Conservation (phyloP, 176 grass and related monocot genomes). For the Poa pratensis region DNA sequence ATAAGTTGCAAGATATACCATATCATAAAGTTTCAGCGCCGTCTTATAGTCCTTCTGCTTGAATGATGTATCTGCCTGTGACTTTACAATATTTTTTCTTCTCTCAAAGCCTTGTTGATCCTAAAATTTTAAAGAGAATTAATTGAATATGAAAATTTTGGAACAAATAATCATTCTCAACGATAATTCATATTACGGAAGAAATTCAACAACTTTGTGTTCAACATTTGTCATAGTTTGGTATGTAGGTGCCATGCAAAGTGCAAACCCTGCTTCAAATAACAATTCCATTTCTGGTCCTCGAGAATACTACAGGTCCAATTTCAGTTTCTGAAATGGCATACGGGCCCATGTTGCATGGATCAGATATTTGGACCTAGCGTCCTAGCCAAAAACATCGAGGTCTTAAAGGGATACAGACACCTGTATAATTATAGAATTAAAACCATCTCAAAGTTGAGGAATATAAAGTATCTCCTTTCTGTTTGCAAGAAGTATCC, state of each 20-base stretch:
- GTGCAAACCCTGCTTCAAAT: background rate
- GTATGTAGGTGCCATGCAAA: background rate
- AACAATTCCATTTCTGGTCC: background rate
- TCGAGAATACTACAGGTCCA: background rate
- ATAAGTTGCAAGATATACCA: constrained; percentile 21
- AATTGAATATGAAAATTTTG: background rate
- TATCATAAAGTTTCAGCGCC: background rate
- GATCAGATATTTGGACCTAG: background rate
- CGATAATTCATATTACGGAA: background rate
- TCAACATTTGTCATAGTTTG: background rate
- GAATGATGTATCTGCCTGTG: constrained; percentile 3
- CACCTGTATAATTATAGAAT: background rate
- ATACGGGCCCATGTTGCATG: background rate
- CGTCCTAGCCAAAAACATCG: background rate
- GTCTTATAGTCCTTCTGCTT: constrained; percentile 4
- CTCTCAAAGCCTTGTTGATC: background rate
- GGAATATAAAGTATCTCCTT: background rate
- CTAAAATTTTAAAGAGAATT: background rate
- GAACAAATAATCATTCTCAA: background rate
- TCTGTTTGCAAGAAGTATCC: background rate
- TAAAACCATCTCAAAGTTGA: background rate
- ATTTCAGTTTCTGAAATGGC: background rate
- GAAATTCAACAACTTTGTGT: background rate
- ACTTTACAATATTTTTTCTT: background rate
- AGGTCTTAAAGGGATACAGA: background rate